Base-by-base conservation (phyloP, 768 basidiomycete species). In the Tubosaeta sp. region DNA sequence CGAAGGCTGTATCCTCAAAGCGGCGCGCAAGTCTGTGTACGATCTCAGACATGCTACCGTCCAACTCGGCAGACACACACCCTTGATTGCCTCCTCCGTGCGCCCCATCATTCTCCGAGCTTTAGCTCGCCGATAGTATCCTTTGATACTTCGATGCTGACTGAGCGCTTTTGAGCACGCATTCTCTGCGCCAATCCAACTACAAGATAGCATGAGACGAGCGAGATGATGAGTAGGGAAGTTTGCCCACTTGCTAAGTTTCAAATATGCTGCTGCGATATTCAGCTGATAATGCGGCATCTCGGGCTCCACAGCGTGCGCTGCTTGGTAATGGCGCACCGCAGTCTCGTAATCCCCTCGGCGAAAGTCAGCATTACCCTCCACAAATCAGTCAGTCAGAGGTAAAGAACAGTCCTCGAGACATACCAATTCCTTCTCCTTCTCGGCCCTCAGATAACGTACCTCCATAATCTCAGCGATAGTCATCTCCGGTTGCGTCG, bases 211-310 rank as follows among this genome's bases (percentile, higher is more conserved):
- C 45, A 63, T 35, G 61, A 46, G 57, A 51, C 48, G 49, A 46
- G 50, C 49, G 51, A 46, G 31, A 38, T 10, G 46, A 43, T 42
- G 52, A 36, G 40, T 36, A 48, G 24, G 25, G 41, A 31, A 42
- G 58, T 19, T 29, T 38, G 70, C 83, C 52, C 65, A 89, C 87
- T 84, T 79, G 67, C 73, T 71, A 42, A 88, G 67, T 61, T 89
- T 89, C 31, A 89, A 65, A 63, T 87, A 75, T 0, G 87, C 86
- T 1, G 86, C 86, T 3, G 87, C 87, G 22, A 88, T 74, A 59
- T 89, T 89, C 31, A 88, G 77, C 59, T 86, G 82, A 58, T 89
- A 89, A 59, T 85, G 81, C 1, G 87, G 84, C 54, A 88, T 65
- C 62, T 88, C 87, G 3, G 85, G 79, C 59, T 88, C 86, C 38